Evolutionary conservation across 768 basidiomycete genomes (phyloP), one percentile per base, ranked within the genome.

Genomic region (Symmetrospora coprosmae): DNA sequence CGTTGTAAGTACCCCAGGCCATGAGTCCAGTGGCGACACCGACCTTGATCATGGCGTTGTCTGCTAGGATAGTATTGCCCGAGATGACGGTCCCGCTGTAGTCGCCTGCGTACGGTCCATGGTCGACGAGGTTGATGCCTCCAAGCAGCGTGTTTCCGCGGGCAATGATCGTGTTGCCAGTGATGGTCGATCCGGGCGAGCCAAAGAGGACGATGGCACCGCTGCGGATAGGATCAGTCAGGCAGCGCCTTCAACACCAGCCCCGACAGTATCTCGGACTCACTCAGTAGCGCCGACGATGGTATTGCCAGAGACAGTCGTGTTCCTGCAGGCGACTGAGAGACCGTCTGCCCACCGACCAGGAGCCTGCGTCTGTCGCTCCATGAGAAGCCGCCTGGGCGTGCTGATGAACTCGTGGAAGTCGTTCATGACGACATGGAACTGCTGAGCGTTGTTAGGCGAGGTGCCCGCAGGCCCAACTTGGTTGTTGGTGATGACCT

Each of bases 181-280:
- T 48, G 28, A 68, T 39, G 16, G 45, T 31, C 5, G 66, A 66
- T 14, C 62, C 65, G 0, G 55, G 51, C 2, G 68, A 61, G 8
- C 67, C 69, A 46, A 71, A 71, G 51, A 71, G 63, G 37, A 70
- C 69, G 43, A 71, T 70, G 2, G 53, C 65, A n/a, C 62, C 56
- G 28, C 40, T 23, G 30, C 13, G 43, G 27, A 25, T 23, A 4
- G 7, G n/a, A 4, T 23, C 14, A 19, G 34, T 19, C 13, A 51
- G 50, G 16, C 8, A 2, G 6, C 13, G 14, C 4, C 34, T 14
- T 34, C 11, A 4, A 28, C 1, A 1, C 14, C 1, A 19, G 33
- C 5, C 9, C 13, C 43, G 13, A 37, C n/a, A n/a, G n/a, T n/a
- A n/a, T n/a, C n/a, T n/a, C 34, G 28, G 21, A 43, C 64, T 7